A percentile compares a stretch with the other conserved stretches of the same genome.
Conservation (phyloP, 192 early-diverging fungal species). For the Entomortierella chlamydospora region DNA sequence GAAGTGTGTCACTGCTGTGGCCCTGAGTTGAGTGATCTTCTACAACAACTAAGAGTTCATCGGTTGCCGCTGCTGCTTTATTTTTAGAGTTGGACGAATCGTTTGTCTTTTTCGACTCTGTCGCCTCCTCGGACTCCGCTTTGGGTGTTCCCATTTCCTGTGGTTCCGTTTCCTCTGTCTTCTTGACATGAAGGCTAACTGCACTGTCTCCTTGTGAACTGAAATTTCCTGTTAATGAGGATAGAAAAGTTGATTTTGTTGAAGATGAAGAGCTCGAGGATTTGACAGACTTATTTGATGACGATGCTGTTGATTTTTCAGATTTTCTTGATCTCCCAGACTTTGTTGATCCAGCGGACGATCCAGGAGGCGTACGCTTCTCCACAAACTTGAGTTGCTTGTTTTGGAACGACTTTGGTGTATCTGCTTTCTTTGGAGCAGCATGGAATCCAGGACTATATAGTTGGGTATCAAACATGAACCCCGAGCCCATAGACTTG, state of each 20-base stretch:
- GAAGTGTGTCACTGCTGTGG: not conserved
- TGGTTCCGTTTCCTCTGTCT: not conserved
- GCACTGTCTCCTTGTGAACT: not conserved
- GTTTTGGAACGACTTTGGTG: slow-evolving; percentile 23
- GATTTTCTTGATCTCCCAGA: slow-evolving; percentile 16
- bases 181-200: not conserved
- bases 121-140: not conserved
- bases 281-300: slow-evolving; percentile 21
- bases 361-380: too few relatives aligned
- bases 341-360: slow-evolving; percentile 27
- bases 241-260: slow-evolving; percentile 27
- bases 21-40: slow-evolving; percentile 13
- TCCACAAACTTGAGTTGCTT: slow-evolving; percentile 36
- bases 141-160: not conserved
- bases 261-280: slow-evolving; percentile 14
- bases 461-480: slow-evolving; percentile 25
- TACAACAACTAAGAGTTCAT: slow-evolving; percentile 4
- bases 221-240: slow-evolving; percentile 10
- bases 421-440: not conserved
- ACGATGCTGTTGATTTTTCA: not conserved
- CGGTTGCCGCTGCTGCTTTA: not conserved
- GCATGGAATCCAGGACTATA: slow-evolving; percentile 23
- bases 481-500: slow-evolving; percentile 19
- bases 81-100: not conserved
- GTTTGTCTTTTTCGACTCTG: not conserved